Evolutionary conservation across 768 basidiomycete species (phyloP).

Genomic region (Lactarius indigo): DNA sequence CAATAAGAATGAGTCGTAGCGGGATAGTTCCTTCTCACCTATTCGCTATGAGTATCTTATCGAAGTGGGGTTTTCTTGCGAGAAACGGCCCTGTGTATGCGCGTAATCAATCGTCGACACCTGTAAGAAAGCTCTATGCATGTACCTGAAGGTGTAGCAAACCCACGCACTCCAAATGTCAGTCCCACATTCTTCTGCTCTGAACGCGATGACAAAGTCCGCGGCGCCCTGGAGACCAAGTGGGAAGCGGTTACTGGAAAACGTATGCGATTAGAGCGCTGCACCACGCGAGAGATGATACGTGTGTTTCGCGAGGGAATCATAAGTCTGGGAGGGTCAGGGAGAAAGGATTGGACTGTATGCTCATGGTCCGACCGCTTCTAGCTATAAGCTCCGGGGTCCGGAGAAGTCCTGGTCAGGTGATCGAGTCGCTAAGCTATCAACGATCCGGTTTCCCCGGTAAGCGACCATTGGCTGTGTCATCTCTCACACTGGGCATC

Average conservation of each 20-base stretch:
- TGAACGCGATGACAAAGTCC: not conserved
- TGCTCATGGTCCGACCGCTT: not conserved
- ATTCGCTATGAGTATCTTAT: constrained; percentile 92
- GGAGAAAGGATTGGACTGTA: not conserved
- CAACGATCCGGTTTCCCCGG: not conserved
- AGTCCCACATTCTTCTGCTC: not conserved
- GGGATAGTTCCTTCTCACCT: constrained; percentile 43
- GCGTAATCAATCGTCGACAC: not conserved
- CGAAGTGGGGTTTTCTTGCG: constrained; percentile 56
- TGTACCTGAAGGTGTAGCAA: constrained; percentile 10
- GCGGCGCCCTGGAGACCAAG: not conserved
- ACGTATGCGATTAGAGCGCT: not conserved
- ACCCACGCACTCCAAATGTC: not conserved
- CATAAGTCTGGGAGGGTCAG: not conserved
- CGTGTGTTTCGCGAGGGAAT: constrained; percentile 9
- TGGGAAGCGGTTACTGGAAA: not conserved
- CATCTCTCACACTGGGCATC: too few relatives aligned
- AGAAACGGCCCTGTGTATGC: not conserved
- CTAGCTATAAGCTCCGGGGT: not conserved
- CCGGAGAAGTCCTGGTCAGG: not conserved
- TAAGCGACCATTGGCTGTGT: too few relatives aligned
- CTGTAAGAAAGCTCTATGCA: not conserved
- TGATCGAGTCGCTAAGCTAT: not conserved
- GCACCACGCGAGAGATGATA: constrained; percentile 1
- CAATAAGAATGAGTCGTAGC: not conserved